Percentiles rank a stretch among this genome's conserved stretches.
phyloP scores from a whole-genome alignment of 2,329 filamentous ascomycete species.

The Ophiostoma novo-ulmi region DNA sequence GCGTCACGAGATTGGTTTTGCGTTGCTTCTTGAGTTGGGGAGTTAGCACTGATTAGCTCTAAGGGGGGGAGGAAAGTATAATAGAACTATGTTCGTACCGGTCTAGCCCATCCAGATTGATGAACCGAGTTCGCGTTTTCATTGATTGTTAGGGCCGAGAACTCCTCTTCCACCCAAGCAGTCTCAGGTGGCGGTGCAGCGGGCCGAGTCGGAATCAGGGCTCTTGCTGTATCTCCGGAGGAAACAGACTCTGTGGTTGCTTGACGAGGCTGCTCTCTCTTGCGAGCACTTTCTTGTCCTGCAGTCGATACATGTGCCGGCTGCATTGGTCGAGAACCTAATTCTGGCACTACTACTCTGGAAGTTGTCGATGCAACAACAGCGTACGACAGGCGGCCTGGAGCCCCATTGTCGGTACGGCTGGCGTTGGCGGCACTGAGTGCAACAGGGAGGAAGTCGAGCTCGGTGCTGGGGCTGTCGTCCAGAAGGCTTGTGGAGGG shows the following conservation, averaged over 20 bases:
- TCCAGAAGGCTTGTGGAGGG: conserved; percentile 23
- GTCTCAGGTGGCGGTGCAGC: neutral
- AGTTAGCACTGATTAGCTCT: neutral
- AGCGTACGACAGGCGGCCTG: neutral
- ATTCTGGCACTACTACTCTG: neutral
- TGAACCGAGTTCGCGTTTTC: neutral
- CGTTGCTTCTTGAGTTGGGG: conserved; percentile 13
- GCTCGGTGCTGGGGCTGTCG: conserved; percentile 19
- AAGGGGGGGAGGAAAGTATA: neutral
- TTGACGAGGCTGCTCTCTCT: too few relatives aligned
- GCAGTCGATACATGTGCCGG: neutral
- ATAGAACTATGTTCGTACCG: conserved; percentile 21
- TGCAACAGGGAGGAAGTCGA: conserved; percentile 23
- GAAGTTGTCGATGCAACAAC: conserved; percentile 12
- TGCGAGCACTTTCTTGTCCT: neutral
- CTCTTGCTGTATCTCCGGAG: neutral
- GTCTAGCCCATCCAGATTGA: conserved; percentile 26
- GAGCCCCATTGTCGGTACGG: conserved; percentile 2
- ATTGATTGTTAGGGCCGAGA: neutral
- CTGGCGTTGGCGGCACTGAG: conserved; percentile 22
- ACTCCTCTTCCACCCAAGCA: conserved; percentile 21
- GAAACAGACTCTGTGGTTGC: neutral
- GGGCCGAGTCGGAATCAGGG: neutral
- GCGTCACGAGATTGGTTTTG: conserved; percentile 18
- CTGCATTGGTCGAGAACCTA: neutral